Base-by-base conservation (phyloP, 768 basidiomycete species). In the Hygrophoropsis aurantiaca region DNA sequence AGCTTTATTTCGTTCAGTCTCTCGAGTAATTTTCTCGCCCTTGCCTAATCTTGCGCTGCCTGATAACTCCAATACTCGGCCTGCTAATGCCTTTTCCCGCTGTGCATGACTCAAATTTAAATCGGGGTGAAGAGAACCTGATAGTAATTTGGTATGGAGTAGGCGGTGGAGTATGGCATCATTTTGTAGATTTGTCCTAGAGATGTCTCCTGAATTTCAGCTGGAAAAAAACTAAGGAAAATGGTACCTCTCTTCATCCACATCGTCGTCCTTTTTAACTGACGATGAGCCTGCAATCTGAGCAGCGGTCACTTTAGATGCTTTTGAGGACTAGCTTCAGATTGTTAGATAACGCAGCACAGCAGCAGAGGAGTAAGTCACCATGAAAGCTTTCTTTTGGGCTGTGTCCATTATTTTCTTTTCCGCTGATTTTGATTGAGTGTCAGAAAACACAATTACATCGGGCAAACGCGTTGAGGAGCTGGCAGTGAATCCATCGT, bases 91-190 rank as follows among this genome's bases (percentile, higher is more conserved):
- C 61, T 84, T 90, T 33, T 78, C 79, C 25, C 80, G 80, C 53
- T 88, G 76, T 4, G 85, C 87, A 21, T 84, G 77, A 15, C 78
- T 75, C 44, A 87, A 57, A 47, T 82, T 61, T 15, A 89, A 70
- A 3, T 84, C 81, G 2, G 77, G 67, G 58, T 82, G 74, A 7
- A 85, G 64, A 5, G 87, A 88, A 9, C 86, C 88, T 8, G 90
- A 86, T 5, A 93, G 70, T 4, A 93, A 68, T 52, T 84, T 77
- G 0, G 90, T 91, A 60, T 93, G 90, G 13, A 93, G 77, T 5
- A 93, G 71, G 42, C 80, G 83, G 61, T 91, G 88, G 11, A 93
- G 75, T 20, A 86, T 64, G 1, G 82, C 84, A 59, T 93, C 90
- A 44, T 93, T 92, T 53, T 87, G 82, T 9, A 72, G 67, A 61